Base-by-base conservation (phyloP, 2,329 filamentous ascomycete species). In the Botrytis fabae region DNA sequence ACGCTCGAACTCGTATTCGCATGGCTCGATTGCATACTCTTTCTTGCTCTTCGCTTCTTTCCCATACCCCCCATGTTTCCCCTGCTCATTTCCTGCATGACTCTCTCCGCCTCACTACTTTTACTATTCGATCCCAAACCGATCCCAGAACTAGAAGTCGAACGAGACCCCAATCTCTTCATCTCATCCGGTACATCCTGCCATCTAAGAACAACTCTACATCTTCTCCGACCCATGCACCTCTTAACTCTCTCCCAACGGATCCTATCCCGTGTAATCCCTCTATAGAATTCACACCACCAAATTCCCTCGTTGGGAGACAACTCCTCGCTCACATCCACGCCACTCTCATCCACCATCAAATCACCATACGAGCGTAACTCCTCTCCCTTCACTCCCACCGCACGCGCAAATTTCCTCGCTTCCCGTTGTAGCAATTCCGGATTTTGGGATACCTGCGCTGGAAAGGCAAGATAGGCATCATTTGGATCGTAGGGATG, bases 181-280 rank as follows among this genome's bases (percentile, higher is more conserved):
- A 35, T 22, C 48, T 57, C 59, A 59, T 42, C 54, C 5, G 18
- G 28, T 28, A 35, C 16, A 35, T 75, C 75, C 48, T 54, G 59
- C 77, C 77, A 78, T n/a, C 74, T 63, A 5, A 77, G 8, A 2
- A 79, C 74, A 68, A 79, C 73, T 16, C 78, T 40, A 40, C 76
- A 78, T 32, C 74, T 77, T 0, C 78, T 78, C n/a, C 74, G 68
- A 0, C 69, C 71, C 78, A 80, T 80, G 4, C 75, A 69, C 12
- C 69, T 48, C 64, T 69, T 75, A 12, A 79, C 70, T 14, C 71
- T 70, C 46, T 71, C 60, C 78, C 78, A 79, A 6, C 59, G 48
- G 7, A 32, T 63, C 14, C 71, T 69, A 72, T 79, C 78, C 14
- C 60, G 63, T 20, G 73, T 75, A 20, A 76, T 61, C 0, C 32